phyloP scores from a whole-genome alignment of 1,284 basidiomycete genomes.

The Boletus semigastroideus region DNA sequence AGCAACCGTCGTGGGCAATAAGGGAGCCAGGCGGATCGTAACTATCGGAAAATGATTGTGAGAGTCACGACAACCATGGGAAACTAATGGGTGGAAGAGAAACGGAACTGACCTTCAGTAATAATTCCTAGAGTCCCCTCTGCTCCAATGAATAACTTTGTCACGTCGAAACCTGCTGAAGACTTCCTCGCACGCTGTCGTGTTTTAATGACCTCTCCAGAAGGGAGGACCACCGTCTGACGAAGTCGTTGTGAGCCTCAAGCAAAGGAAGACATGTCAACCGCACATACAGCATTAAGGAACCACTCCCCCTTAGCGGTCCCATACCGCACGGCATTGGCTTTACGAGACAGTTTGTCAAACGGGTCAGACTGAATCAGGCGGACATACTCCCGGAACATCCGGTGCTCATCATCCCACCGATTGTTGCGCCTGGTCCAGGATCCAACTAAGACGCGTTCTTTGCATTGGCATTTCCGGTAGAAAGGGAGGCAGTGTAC shows the following conservation, averaged over 20 bases:
- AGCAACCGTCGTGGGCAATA: constrained; percentile 75
- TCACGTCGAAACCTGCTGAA: constrained; percentile 87
- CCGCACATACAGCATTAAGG: constrained; percentile 60
- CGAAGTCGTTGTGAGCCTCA: constrained; percentile 2
- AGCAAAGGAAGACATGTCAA: not conserved
- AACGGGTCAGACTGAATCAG: not conserved
- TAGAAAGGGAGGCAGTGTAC: constrained; percentile 19
- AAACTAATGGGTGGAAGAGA: not conserved
- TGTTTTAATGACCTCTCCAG: constrained; percentile 93
- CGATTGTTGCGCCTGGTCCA: constrained; percentile 78
- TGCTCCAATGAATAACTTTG: constrained; percentile 91
- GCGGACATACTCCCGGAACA: constrained; percentile 67
- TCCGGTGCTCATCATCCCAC: constrained; percentile 89
- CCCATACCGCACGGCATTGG: constrained; percentile 88
- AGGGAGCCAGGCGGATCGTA: constrained; percentile 78
- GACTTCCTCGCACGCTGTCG: constrained; percentile 85
- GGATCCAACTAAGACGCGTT: constrained; percentile 64
- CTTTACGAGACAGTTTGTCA: constrained; percentile 36
- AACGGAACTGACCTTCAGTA: constrained; percentile 67
- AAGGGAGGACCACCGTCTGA: constrained; percentile 86
- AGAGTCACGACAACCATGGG: not conserved
- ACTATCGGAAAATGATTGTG: constrained; percentile 38
- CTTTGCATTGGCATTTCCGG: not conserved
- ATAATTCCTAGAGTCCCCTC: constrained; percentile 94
- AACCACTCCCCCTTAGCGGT: constrained; percentile 87